These are phyloP conservation scores for Penicillium sp. DNA, from an alignment of 2,329 filamentous ascomycete genomes.

Conservation along the genomic window DNA sequence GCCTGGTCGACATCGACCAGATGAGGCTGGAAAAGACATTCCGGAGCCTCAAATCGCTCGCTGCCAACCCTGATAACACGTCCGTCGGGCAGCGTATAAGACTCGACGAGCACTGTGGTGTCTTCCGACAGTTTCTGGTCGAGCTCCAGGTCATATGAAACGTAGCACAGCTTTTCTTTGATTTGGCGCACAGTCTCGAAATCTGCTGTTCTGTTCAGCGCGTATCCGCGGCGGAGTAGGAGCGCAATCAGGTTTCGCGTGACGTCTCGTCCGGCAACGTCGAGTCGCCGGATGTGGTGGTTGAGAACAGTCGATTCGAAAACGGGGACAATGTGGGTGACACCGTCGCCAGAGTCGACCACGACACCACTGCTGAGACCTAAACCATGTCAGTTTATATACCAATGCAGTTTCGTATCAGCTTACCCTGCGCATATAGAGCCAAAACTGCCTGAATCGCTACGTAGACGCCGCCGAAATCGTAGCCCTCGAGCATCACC, in stretches of 20 bases:
- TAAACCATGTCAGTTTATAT: constrained; percentile 30
- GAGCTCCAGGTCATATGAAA: constrained; percentile 94
- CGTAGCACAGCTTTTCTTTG: constrained; percentile 99
- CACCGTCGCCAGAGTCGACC: constrained; percentile 95
- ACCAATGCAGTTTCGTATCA: constrained; percentile 21
- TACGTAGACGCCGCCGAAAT: constrained; percentile 94
- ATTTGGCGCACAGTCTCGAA: constrained; percentile 99
- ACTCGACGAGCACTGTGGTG: constrained; percentile 94
- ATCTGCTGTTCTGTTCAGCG: constrained; percentile 95
- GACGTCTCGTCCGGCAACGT: constrained; percentile 94
- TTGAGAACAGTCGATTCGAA: constrained; percentile 98
- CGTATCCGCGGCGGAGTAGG: constrained; percentile 87
- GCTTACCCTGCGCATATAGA: constrained; percentile 85
- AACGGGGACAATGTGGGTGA: constrained; percentile 97
- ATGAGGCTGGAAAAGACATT: constrained; percentile 98
- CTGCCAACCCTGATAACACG: constrained; percentile 94
- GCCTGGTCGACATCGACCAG: constrained; percentile 96
- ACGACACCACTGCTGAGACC: constrained; percentile 92
- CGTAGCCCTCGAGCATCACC: constrained; percentile 98
- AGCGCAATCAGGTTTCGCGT: constrained; percentile 98
- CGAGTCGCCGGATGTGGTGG: constrained; percentile 87
- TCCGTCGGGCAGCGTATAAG: constrained; percentile 94
- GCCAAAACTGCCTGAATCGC: constrained; percentile 96
- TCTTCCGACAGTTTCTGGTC: constrained; percentile 96
- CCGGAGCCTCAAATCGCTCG: constrained; percentile 91